Evolutionary conservation across 139 green algal genomes (phyloP), one percentile per base, ranked within the genome.

Genomic region (Cymbomonas tetramitiformis): DNA sequence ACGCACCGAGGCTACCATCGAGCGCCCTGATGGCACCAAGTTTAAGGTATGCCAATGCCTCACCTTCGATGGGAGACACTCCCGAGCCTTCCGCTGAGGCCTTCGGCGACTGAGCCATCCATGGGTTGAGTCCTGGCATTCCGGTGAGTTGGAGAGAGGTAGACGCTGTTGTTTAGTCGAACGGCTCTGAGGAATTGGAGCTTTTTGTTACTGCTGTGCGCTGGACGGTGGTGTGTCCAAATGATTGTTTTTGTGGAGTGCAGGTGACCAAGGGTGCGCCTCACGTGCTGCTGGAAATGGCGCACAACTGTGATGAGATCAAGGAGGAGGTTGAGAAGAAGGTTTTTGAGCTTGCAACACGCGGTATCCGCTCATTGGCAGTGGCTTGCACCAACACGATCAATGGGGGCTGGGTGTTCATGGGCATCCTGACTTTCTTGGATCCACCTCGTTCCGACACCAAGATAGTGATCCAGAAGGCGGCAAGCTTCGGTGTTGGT

Each of bases 351-450:
- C 74, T 87, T 21, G 84, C 78, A 7, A 54, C 64, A 24, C 79
- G 81, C 38, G 84, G 84, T 44, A 84, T 93, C 47, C 76, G 84
- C 63, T 78, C 64, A 23, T 71, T 93, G 28, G 82, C 78, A 1
- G 76, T 93, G 8, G 81, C 78, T 4, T n/a, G n/a, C n/a, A n/a
- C n/a, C n/a, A n/a, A n/a, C n/a, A n/a, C n/a, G n/a, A 25, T 21
- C 54, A 38, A 51, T 9, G 30, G 39, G n/a, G 40, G 26, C 18
- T 73, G 60, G 75, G 57, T 74, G 31, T 70, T 94, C 59, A 41
- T 85, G 39, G 85, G 85, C 50, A 72, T 93, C 40, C 68, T 94
- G 4, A 87, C 85, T 40, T 86, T 94, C 64, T 69, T 94, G 53
- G 85, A 94, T 61, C 85, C 85, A 2, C 85, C 85, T 3, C 71